These are phyloP conservation scores for Colletotrichum viniferum DNA, from an alignment of 2,329 filamentous ascomycete genomes.

Conservation along the genomic window DNA sequence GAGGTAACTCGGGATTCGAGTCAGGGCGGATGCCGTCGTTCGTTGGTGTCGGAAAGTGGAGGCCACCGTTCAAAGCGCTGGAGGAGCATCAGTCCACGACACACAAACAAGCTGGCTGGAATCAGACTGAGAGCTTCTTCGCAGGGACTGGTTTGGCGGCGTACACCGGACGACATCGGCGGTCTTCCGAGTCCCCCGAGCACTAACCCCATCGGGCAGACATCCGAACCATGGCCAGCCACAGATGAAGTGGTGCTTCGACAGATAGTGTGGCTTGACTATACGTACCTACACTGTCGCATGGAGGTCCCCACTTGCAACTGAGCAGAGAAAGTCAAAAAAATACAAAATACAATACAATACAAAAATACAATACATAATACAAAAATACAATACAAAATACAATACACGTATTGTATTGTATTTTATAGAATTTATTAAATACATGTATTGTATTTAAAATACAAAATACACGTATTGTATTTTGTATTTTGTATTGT, in stretches of 20 bases:
- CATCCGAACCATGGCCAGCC: neutral
- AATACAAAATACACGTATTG: no score
- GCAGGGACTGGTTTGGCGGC: neutral
- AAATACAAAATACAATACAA: no score
- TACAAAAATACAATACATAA: no score
- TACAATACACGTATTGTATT: no score
- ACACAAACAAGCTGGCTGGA: neutral
- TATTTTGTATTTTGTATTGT: no score
- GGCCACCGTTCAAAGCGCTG: neutral
- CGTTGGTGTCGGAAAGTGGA: conserved; percentile 10
- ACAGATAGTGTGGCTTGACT: neutral
- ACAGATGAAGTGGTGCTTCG: neutral
- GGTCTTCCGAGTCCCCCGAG: neutral
- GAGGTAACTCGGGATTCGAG: conserved; percentile 19
- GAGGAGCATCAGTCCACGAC: neutral
- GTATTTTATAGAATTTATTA: no score
- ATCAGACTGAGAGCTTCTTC: neutral
- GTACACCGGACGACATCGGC: conserved; percentile 18
- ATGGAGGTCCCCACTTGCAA: neutral
- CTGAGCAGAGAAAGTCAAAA: no score
- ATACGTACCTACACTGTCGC: neutral
- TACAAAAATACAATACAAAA: no score
- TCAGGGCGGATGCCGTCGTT: neutral
- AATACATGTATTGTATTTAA: no score
- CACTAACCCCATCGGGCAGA: neutral